A percentile compares a stretch with the other conserved stretches of the same genome.
phyloP scores from a whole-genome alignment of 257 asterid species.

The Ajuga chamaepitys region DNA sequence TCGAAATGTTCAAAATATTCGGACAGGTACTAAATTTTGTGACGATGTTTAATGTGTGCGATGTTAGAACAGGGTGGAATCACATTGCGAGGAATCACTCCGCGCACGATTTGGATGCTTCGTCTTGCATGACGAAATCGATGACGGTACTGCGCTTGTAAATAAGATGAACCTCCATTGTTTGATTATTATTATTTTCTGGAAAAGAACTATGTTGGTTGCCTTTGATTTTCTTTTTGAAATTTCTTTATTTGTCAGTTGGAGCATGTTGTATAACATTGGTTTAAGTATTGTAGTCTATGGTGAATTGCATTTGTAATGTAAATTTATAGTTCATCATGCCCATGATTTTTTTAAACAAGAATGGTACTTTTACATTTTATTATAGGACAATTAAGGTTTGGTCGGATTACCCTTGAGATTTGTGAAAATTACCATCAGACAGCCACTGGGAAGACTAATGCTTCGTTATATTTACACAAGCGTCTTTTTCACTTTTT shows the following conservation, averaged over 20 bases:
- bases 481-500: too few species aligned
- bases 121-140: conserved; percentile 84
- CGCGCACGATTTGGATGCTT: conserved; percentile 70
- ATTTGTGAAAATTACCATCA: too few species aligned
- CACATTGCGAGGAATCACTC: conserved; percentile 71
- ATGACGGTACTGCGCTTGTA: conserved; percentile 75
- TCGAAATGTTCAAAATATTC: conserved; percentile 93
- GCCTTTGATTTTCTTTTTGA: not conserved
- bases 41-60: conserved; percentile 50
- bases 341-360: too few species aligned
- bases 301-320: not conserved
- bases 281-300: not conserved
- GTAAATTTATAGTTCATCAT: too few species aligned
- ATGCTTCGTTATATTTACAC: too few species aligned
- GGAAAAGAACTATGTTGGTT: not conserved
- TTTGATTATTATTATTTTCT: conserved; percentile 2
- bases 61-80: conserved; percentile 41
- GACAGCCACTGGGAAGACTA: too few species aligned
- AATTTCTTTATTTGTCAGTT: not conserved
- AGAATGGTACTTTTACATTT: too few species aligned
- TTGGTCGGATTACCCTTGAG: too few species aligned
- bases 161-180: not conserved
- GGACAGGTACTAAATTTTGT: conserved; percentile 92
- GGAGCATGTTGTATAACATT: conserved; percentile 4
- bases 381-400: too few species aligned